Base-by-base conservation (phyloP, 345 rosid species). In the Hevea brasiliensis region DNA sequence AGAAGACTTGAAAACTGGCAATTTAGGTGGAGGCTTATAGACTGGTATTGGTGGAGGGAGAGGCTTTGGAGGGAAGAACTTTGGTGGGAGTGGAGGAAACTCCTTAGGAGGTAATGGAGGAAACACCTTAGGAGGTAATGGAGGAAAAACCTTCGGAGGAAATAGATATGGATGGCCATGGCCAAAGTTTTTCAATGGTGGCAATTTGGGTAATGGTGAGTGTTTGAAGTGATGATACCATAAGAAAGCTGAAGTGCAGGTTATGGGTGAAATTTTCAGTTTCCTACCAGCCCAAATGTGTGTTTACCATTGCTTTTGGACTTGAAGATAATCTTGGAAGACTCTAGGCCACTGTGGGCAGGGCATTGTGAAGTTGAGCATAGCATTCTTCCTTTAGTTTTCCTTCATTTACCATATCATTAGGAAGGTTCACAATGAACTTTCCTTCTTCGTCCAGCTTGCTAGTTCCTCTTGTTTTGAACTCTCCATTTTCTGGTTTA, bases 301-400 rank as follows among this genome's bases (percentile, higher is more conserved):
- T 87, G 86, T 60, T 88, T 92, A 4, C 71, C 87, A 7, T 80
- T 74, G 4, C 56, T 45, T 47, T 72, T 79, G 7, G 89, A 84
- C 47, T 84, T 80, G 61, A 85, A 71, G 42, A 92, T 83, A 9
- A 89, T 76, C 81, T 86, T 90, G 75, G 84, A 42, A 27, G 98
- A 79, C 3, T 90, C 84, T 0, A 90, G 17, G 58, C 89, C 89
- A 27, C 76, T 77, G n/a, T 82, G 80, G 29, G 85, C 79, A 0
- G 96, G 90, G 86, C 89, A 67, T 92, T 87, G 70, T 88, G 92
- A 77, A 94, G 93, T 76, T 88, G 96, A 10, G 97, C 98, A 40
- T 92, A 90, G 83, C 98, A 94, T 51, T 89, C 89, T 73, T 90
- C 89, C 79, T 81, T 86, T 41, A 94, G 55, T 29, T 83, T 75